A percentile compares a stretch with the other conserved stretches of the same genome.
Evolutionary conservation across 176 grass and related monocot species (phyloP).

Genomic region (Dendrocalamus sinicus): DNA sequence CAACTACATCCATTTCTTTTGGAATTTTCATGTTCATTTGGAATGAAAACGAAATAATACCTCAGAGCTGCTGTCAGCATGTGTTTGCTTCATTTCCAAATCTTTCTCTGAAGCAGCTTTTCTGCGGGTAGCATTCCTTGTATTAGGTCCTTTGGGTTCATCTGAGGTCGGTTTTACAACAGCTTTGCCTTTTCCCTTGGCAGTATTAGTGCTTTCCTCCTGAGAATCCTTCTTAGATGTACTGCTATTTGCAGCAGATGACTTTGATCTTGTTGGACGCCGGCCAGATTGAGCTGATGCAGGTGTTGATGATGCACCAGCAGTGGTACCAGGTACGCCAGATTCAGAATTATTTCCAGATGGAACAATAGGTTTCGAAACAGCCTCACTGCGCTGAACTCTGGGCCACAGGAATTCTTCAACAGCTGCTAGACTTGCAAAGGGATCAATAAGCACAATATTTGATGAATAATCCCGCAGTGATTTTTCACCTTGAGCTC

Average conservation of each 20-base stretch:
- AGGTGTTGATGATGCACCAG: constrained; percentile 52
- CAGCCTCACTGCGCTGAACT: constrained; percentile 74
- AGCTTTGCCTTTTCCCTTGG: constrained; percentile 90
- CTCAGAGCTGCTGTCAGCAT: constrained; percentile 80
- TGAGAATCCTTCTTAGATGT: constrained; percentile 59
- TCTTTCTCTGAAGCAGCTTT: constrained; percentile 79
- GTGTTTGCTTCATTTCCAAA: constrained; percentile 61
- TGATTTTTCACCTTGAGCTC: constrained; percentile 86
- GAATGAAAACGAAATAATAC: constrained; percentile 43
- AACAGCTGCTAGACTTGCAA: constrained; percentile 74
- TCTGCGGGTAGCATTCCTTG: constrained; percentile 69
- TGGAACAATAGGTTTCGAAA: constrained; percentile 47
- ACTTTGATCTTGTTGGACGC: constrained; percentile 75
- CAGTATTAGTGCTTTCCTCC: constrained; percentile 56
- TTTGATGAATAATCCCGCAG: constrained; percentile 89
- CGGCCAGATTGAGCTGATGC: constrained; percentile 52
- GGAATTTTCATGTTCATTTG: not conserved
- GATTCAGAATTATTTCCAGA: constrained; percentile 77
- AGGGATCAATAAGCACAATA: constrained; percentile 84
- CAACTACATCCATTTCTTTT: not conserved
- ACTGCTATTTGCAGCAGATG: constrained; percentile 57
- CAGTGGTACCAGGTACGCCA: constrained; percentile 39
- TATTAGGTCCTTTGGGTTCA: constrained; percentile 68
- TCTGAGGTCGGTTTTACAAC: constrained; percentile 62
- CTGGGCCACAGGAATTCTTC: constrained; percentile 96